phyloP scores from a whole-genome alignment of 2,329 filamentous ascomycete species.

The Fusarium guadeloupense region DNA sequence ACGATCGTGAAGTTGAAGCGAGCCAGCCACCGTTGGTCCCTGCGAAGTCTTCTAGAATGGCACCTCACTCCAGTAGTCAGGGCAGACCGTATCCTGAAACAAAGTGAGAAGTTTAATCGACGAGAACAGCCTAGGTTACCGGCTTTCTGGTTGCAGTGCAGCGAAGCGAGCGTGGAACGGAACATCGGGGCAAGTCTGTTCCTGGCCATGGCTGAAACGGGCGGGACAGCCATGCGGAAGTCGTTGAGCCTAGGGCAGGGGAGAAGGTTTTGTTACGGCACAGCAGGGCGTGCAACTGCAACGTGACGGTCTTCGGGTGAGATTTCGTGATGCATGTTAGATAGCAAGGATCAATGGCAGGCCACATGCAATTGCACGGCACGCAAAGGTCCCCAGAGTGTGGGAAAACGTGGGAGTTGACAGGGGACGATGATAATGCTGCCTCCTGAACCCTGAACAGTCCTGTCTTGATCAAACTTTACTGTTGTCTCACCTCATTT shows the following conservation, averaged over 20 bases:
- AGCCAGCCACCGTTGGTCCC: slow-evolving; percentile 10
- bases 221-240: slow-evolving; percentile 7
- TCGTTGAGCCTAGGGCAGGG: slow-evolving; percentile 4
- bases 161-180: slow-evolving; percentile 14
- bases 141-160: slow-evolving; percentile 35
- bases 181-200: slow-evolving; percentile 30
- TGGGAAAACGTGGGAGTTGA: slow-evolving; percentile 28
- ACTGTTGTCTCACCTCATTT: background rate
- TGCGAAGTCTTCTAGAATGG: slow-evolving; percentile 1
- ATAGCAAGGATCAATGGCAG: slow-evolving; percentile 12
- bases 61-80: background rate
- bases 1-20: background rate
- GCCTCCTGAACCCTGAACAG: slow-evolving; percentile 18
- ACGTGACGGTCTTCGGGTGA: slow-evolving; percentile 7
- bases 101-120: slow-evolving; percentile 31
- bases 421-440: slow-evolving; percentile 13
- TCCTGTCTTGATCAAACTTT: background rate
- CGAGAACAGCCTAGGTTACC: slow-evolving; percentile 32
- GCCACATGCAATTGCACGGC: slow-evolving; percentile 18
- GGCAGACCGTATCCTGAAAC: slow-evolving; percentile 32
- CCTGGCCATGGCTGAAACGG: slow-evolving; percentile 37
- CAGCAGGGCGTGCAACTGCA: background rate
- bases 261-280: background rate
- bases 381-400: slow-evolving; percentile 15
- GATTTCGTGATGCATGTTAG: slow-evolving; percentile 2